These are phyloP conservation scores for Alliaria petiolata DNA, from an alignment of 345 rosid genomes.

Conservation along the genomic window DNA sequence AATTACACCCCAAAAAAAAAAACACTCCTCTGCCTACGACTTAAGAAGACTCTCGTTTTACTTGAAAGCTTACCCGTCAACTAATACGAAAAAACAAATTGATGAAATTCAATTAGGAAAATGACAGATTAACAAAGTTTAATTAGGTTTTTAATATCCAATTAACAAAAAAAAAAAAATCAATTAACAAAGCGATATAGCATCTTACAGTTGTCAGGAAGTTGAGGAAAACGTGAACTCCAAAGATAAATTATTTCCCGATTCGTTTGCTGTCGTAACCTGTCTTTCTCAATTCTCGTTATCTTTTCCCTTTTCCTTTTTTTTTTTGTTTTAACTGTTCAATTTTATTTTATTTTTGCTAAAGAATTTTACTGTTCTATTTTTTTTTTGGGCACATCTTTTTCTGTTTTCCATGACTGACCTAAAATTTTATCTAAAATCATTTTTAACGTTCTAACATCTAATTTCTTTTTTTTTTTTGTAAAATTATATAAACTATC, in stretches of 20 bases:
- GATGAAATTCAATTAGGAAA: conserved; percentile 4
- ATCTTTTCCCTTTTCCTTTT: background rate
- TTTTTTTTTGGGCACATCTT: background rate
- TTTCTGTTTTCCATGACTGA: background rate
- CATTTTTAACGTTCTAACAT: background rate
- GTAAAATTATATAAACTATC: background rate
- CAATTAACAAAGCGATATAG: conserved; percentile 2
- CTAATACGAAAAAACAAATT: conserved; percentile 11
- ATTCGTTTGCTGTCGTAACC: background rate
- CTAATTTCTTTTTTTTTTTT: background rate
- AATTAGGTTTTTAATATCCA: background rate
- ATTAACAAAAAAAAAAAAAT: no score
- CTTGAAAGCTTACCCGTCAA: conserved; percentile 25
- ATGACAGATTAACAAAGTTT: conserved; percentile 23
- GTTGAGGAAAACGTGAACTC: conserved; percentile 8
- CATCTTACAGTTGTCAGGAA: conserved; percentile 17
- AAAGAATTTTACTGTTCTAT: no score
- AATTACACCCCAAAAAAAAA: no score
- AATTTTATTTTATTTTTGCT: no score
- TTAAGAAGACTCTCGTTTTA: background rate
- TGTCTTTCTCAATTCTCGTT: background rate
- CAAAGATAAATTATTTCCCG: background rate
- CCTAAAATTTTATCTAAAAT: background rate
- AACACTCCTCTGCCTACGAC: background rate
- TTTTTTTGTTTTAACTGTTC: background rate